These are phyloP conservation scores for Cladochytrium replicatum DNA, from an alignment of 192 early-diverging fungal species.

Conservation along the genomic window DNA sequence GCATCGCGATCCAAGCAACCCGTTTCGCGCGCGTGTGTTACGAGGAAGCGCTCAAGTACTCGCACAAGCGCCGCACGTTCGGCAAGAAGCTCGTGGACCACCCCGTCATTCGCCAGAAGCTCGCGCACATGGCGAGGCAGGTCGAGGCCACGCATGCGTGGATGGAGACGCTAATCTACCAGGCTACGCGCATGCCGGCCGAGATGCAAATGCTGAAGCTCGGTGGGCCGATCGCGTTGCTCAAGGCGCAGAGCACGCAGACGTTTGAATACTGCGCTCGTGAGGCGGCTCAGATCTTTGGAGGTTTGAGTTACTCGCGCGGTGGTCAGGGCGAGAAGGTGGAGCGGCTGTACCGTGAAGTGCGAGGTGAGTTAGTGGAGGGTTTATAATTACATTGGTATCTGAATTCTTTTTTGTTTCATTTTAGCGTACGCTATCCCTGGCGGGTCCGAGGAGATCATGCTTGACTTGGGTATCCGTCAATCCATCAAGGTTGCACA, in stretches of 20 bases:
- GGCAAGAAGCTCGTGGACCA: slow-evolving; percentile 79
- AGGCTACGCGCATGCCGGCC: slow-evolving; percentile 53
- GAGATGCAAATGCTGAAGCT: slow-evolving; percentile 59
- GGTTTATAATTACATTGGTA: no score
- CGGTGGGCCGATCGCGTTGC: slow-evolving; percentile 76
- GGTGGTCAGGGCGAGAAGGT: slow-evolving; percentile 59
- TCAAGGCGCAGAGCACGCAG: slow-evolving; percentile 76
- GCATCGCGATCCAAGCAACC: slow-evolving; percentile 73
- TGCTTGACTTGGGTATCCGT: slow-evolving; percentile 76
- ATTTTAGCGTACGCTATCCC: slow-evolving; percentile 61
- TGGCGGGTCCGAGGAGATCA: slow-evolving; percentile 82
- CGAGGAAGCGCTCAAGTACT: slow-evolving; percentile 73
- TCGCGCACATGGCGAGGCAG: slow-evolving; percentile 73
- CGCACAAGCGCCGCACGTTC: slow-evolving; percentile 78
- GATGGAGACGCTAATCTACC: slow-evolving; percentile 69
- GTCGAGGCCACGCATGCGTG: slow-evolving; percentile 80
- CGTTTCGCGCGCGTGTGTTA: slow-evolving; percentile 80
- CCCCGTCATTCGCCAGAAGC: slow-evolving; percentile 53
- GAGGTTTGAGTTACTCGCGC: slow-evolving; percentile 69
- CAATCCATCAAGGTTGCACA: slow-evolving; percentile 72
- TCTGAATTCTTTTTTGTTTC: not conserved
- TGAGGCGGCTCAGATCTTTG: slow-evolving; percentile 88
- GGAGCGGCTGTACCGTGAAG: slow-evolving; percentile 80
- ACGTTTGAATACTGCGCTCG: slow-evolving; percentile 82
- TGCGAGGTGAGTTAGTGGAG: slow-evolving; percentile 35